phyloP scores from a whole-genome alignment of 352 stramenopile genomes.

The Blastocystis sp. region DNA sequence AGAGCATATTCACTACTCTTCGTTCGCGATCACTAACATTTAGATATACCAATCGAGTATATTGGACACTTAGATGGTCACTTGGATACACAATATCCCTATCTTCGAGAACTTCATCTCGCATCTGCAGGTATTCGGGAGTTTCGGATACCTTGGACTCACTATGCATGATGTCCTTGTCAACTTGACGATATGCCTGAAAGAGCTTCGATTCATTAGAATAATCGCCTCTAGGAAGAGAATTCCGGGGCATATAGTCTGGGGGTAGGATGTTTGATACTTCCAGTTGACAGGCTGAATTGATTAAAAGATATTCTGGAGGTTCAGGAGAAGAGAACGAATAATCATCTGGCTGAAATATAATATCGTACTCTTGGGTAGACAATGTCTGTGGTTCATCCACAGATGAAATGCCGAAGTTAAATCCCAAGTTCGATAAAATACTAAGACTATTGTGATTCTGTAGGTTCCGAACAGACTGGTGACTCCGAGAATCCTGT shows the following conservation, averaged over 20 bases:
- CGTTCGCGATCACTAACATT: neutral
- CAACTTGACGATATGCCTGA: neutral
- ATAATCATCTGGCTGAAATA: neutral
- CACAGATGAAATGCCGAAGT: too few species aligned
- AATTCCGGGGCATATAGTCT: neutral
- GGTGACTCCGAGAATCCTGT: neutral
- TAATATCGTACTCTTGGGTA: neutral
- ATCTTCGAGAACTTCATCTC: neutral
- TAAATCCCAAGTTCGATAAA: neutral
- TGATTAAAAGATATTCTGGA: neutral
- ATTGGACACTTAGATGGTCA: conserved; percentile 11
- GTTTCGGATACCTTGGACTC: neutral
- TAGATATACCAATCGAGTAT: neutral
- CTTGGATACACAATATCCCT: neutral
- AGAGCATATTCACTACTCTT: neutral
- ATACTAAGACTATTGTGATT: neutral
- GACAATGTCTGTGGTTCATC: too few species aligned
- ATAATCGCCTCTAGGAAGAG: neutral
- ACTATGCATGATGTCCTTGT: neutral
- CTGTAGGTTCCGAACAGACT: neutral
- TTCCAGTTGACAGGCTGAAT: neutral
- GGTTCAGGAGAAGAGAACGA: neutral
- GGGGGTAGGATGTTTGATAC: neutral
- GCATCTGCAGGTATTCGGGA: neutral
- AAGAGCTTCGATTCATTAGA: neutral